A percentile compares a stretch with the other conserved stretches of the same genome.
Evolutionary conservation across 192 early-diverging fungal species (phyloP).

Genomic region (Backusella tarrabulga): DNA sequence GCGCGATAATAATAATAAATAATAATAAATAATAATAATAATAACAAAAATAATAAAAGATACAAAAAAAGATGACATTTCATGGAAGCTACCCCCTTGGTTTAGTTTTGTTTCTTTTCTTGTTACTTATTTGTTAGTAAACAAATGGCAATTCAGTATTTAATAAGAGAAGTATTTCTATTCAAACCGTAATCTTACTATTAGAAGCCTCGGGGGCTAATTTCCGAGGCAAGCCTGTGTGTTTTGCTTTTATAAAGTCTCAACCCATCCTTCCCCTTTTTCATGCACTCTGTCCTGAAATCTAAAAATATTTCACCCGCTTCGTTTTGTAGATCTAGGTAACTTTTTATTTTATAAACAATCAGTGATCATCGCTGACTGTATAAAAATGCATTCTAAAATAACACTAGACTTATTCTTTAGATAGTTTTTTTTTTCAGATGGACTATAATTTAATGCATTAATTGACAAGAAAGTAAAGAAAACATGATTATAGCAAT

Average conservation of each 20-base stretch:
- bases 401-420: background rate
- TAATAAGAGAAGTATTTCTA: constrained; percentile 1
- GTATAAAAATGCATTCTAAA: background rate
- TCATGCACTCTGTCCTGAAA: constrained; percentile 8
- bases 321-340: background rate
- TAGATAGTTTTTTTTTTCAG: background rate
- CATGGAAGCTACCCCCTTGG: background rate
- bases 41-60: background rate
- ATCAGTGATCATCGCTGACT: background rate
- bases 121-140: background rate
- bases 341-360: background rate
- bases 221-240: background rate
- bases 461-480: background rate
- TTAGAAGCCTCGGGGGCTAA: constrained; percentile 7
- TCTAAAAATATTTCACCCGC: background rate
- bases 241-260: background rate
- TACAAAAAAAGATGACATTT: background rate
- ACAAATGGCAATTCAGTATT: background rate
- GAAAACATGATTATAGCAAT: background rate
- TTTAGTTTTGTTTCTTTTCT: constrained; percentile 1
- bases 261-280: background rate
- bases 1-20: constrained; percentile 6
- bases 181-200: background rate
- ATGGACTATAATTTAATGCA: background rate
- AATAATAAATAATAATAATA: constrained; percentile 1